Percentiles rank a stretch among this genome's conserved stretches.
Conservation (phyloP, 2,329 filamentous ascomycete species). For the Cryphonectria carpinicola region DNA sequence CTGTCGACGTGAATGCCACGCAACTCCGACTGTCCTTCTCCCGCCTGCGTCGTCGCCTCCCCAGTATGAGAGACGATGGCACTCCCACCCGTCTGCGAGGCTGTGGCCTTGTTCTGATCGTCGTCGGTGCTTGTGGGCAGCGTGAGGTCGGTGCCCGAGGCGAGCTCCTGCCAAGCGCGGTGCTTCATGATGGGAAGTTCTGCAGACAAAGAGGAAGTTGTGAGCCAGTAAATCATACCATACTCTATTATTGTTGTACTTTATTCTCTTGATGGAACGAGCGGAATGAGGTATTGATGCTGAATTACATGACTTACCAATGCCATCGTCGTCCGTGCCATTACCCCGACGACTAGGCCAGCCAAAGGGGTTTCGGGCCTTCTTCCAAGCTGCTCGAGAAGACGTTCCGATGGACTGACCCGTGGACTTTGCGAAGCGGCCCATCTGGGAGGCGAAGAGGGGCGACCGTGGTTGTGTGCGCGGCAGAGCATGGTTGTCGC, state of each 20-base stretch:
- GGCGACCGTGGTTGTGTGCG: neutral
- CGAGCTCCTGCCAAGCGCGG: constrained; percentile 22
- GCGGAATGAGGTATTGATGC: neutral
- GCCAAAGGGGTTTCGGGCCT: neutral
- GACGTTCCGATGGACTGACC: neutral
- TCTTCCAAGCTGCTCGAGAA: neutral
- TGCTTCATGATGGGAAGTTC: constrained; percentile 23
- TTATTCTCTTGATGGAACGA: neutral
- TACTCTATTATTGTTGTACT: neutral
- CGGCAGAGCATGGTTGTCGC: neutral
- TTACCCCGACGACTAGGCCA: neutral
- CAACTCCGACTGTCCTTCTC: neutral
- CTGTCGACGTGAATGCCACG: neutral
- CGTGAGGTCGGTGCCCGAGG: constrained; percentile 4
- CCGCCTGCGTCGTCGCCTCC: neutral
- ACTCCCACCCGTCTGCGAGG: neutral
- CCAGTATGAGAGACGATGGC: neutral
- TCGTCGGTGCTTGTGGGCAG: neutral
- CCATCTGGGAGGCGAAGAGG: neutral
- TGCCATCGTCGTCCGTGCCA: neutral
- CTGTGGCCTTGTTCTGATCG: neutral
- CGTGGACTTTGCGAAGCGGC: neutral
- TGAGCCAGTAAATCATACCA: neutral
- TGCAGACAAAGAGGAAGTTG: neutral
- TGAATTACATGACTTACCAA: neutral